Evolutionary conservation across 805 yeast species (phyloP), one percentile per base, ranked within the genome.

Genomic region (Candida silvicultrix): DNA sequence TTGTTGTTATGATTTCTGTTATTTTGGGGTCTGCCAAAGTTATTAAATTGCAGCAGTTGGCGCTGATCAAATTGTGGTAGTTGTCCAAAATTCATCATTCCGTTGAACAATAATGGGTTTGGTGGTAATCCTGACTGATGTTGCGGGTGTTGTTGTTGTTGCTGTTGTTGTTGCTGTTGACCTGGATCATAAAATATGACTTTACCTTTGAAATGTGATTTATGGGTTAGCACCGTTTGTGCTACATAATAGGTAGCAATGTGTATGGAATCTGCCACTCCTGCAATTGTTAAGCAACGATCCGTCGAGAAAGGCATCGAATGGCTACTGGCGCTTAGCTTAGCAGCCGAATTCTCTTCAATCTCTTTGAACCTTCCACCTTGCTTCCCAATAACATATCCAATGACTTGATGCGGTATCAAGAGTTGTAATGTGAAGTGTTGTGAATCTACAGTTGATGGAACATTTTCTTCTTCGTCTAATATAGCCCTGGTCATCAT

Each of bases 231-330:
- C 45, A 83, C 71, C 3, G 85, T 83, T 61, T 81, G 85, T 1
- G 85, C 81, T 46, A 85, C 73, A 59, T 83, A 84, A 63, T 83
- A 86, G 0, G 81, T 71, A 10, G 96, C 96, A 54, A 87, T 85
- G 59, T 86, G 95, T 38, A 89, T 77, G 2, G 96, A 89, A 66
- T 88, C 95, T 1, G 89, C 89, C 14, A 85, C 92, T 7, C 96
- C 96, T 5, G 75, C 69, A 8, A 88, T 75, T 21, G 80, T 72
- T 41, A 89, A 67, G 19, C 85, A 70, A 48, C 95, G 73, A 61
- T 89, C 96, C 15, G 89, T 86, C 0, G 92, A 83, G 49, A 75
- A 77, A 1, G 94, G 86, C 52, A 89, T 66, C 15, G 82, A 77
- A 40, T 78, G 77, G 38, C 83, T 88, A 21, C 83, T 85, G 2